Evolutionary conservation across 2,329 filamentous ascomycete genomes (phyloP), one percentile per base, ranked within the genome.

Genomic region (Metarhizium brunneum): DNA sequence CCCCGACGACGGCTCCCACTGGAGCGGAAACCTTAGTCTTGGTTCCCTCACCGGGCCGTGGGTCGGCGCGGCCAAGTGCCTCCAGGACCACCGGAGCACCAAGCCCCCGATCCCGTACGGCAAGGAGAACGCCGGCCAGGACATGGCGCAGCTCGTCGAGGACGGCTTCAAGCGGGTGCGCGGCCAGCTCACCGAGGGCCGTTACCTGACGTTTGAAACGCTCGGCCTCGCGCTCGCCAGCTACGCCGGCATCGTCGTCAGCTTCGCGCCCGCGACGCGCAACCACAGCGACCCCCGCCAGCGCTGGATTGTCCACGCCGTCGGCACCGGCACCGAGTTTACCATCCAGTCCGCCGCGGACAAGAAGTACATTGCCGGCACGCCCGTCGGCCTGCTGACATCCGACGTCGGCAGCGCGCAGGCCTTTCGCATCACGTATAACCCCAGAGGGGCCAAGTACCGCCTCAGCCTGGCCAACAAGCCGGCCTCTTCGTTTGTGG

Each of bases 71-170:
- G 58, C 60, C 5, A 57, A 45, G n/a, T 61, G 60, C 47, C 56
- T 60, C 4, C 42, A 55, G 20, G 55, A 61, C 35, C 42, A 59
- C 45, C 43, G 29, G 36, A 38, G 48, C 2, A 51, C 54, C 47
- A 54, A 53, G 11, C 60, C 58, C 0, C 57, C 55, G 0, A 48
- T 61, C 5, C 60, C 60, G 4, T 60, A 58, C n/a, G 60, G 60
- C 4, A 20, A 32, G 2, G 25, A 32, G 10, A 61, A 61, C 32
- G 85, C 85, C 61, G 95, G 95, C 66, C 79, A 95, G 74, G 88
- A 95, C 69, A 86, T 95, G 63, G 94, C 94, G 76, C 89, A 95
- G 70, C 82, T 69, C 4, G 68, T 71, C 50, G 79, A 82, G 60
- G 68, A 78, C 48, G 79, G 79, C 3, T 80, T 73, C 69, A 82